Evolutionary conservation across 1,139 yeast species (phyloP).

Genomic region (Yamadazyma sp.): DNA sequence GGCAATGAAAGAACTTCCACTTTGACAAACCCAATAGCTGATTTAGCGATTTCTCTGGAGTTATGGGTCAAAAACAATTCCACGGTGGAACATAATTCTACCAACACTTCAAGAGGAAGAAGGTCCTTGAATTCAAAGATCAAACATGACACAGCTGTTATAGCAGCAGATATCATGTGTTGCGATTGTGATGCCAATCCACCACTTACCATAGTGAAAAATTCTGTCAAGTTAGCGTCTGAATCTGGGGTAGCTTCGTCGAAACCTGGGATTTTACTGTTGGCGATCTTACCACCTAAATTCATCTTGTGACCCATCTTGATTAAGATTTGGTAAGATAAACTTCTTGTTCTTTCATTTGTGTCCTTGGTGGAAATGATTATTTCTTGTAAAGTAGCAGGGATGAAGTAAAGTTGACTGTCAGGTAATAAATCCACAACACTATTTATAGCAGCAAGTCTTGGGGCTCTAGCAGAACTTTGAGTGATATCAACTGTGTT

Average conservation of each 20-base stretch:
- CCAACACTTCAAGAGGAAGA: constrained; percentile 54
- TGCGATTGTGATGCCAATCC: constrained; percentile 94
- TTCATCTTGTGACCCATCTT: constrained; percentile 80
- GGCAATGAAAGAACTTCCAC: constrained; percentile 87
- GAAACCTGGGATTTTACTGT: constrained; percentile 68
- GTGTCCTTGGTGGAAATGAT: constrained; percentile 91
- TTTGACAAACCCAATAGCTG: constrained; percentile 92
- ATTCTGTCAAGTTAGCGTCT: constrained; percentile 74
- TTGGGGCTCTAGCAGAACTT: constrained; percentile 76
- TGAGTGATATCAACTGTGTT: constrained; percentile 61
- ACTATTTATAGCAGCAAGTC: constrained; percentile 66
- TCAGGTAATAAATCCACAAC: constrained; percentile 62
- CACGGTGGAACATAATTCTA: constrained; percentile 83
- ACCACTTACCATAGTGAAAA: constrained; percentile 90
- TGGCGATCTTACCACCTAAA: constrained; percentile 67
- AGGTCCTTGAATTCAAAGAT: constrained; percentile 80
- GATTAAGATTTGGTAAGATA: constrained; percentile 73
- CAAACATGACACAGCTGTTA: constrained; percentile 85
- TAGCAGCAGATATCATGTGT: constrained; percentile 94
- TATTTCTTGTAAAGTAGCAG: constrained; percentile 80
- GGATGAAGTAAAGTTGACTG: constrained; percentile 70
- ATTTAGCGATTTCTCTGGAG: constrained; percentile 89
- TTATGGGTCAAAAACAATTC: constrained; percentile 88
- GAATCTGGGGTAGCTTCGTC: constrained; percentile 60
- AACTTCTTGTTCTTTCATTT: constrained; percentile 86